Evolutionary conservation across 2,329 filamentous ascomycete genomes (phyloP).

Genomic region (Zasmidium cellare): DNA sequence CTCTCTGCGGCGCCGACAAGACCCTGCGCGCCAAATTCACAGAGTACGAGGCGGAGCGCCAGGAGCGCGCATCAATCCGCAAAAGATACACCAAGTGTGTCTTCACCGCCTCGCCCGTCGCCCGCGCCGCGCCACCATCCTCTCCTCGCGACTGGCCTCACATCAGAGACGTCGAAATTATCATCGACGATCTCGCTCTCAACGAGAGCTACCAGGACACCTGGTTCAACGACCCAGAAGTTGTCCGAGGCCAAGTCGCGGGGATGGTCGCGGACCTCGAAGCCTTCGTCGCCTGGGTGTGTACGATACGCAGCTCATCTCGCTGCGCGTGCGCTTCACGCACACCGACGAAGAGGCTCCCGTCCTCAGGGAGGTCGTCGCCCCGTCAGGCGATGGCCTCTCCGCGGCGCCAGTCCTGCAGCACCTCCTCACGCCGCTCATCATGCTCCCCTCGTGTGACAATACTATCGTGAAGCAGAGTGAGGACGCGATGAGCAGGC

Average conservation of each 20-base stretch:
- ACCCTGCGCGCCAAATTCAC: neutral
- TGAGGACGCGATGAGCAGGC: neutral
- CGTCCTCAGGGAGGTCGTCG: neutral
- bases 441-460: neutral
- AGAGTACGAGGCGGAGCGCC: neutral
- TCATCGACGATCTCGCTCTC: neutral
- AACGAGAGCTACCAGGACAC: neutral
- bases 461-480: neutral
- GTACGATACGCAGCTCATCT: neutral
- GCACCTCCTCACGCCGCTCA: neutral
- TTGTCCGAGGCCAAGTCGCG: neutral
- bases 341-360: neutral
- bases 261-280: neutral
- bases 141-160: neutral
- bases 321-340: neutral
- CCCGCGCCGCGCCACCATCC: neutral
- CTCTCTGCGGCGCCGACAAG: neutral
- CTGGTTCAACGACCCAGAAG: neutral
- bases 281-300: neutral
- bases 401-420: neutral
- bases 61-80: neutral
- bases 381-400: too few relatives aligned
- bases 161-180: neutral
- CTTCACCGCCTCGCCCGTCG: neutral
- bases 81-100: neutral